Base-by-base conservation (phyloP, 352 stramenopile species). In the Globisporangium uncinulatum region DNA sequence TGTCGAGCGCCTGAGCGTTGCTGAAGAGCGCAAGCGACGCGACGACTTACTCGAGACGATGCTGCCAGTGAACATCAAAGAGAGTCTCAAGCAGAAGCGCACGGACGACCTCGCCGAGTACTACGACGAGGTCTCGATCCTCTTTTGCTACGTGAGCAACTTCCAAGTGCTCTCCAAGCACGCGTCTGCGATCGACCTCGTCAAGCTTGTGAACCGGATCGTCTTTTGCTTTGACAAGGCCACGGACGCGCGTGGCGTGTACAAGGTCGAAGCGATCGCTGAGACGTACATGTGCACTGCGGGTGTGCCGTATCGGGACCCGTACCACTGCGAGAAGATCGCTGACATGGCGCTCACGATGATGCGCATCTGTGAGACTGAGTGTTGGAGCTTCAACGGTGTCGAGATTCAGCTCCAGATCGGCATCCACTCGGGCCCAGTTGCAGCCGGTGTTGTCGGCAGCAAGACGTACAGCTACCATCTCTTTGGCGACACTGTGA, bases 221-320 rank as follows among this genome's bases (percentile, higher is more conserved):
- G 89, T 90, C 29, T 92, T 89, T 44, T 85, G 83, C 54, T 93
- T 96, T 43, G 87, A 94, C 65, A 75, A 83, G 20, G 73, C 88
- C 24, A 84, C 81, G 1, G 80, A 94, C 44, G 59, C 70, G 13
- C 69, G 85, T 29, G 72, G 68, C 1, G 83, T 95, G 0, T 89
- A 95, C 66, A 96, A 96, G 65, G 79, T 95, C 45, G 84, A 96
- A 58, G 91, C 87, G 31, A 87, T 95, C 52, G 86, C 76, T 14
- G 76, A 93, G 56, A 89, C 84, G 1, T 96, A 95, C 65, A 89
- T 96, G 81, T 91, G 67, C 44, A 77, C 71, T 0, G 76, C 67
- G n/a, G 86, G 68, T 6, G 75, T 90, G 31, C 79, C 78, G 0
- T 60, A 80, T 29, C 66, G 70, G n/a, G 79, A 88, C 48, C 76